Base-by-base conservation (phyloP, 129 eudicot genomes). In the Deinandra increscens region DNA sequence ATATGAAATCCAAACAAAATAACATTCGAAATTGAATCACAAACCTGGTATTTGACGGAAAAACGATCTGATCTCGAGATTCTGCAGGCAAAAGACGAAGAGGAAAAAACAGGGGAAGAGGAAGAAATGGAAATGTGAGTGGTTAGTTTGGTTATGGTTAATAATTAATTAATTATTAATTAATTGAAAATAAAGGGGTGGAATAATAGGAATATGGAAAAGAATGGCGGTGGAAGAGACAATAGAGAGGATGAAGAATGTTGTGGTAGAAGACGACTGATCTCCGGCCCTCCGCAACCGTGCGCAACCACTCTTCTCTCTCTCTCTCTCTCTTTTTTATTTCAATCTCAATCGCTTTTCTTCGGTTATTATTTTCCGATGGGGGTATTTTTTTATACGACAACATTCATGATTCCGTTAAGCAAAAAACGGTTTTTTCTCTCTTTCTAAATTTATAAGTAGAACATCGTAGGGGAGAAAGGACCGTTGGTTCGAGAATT, bases 261-360 rank as follows among this genome's bases (percentile, higher is more conserved):
- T n/a, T n/a, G n/a, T n/a, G 51, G 75, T 66, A 50, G 88, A 80
- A 78, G 86, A 72, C 22, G 96, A 88, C 87, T 69, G 77, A 56
- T 58, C 63, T 60, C 9, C 76, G 73, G 72, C 72, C 31, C 31
- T 50, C 74, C 75, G 66, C 85, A 72, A 36, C 75, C 73, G 45
- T 84, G 76, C 53, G 66, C 82, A 56, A 55, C 68, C 64, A 37
- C 69, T 55, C 75, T 55, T 37, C 50, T 42, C 15, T 33, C 29
- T 41, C 20, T 15, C 54, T 10, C n/a, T n/a, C n/a, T n/a, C n/a
- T n/a, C n/a, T n/a, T n/a, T 37, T 37, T 34, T 22, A 42, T 50
- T 54, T 68, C 1, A 42, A 43, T 37, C 42, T 75, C 19, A 45
- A 38, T 26, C 10, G 31, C 9, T 38, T 33, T 80, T 54, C 15